Percentiles rank a stretch among this genome's conserved stretches.
Evolutionary conservation across 2,329 filamentous ascomycete genomes (phyloP).

Genomic region (Fusarium citri): DNA sequence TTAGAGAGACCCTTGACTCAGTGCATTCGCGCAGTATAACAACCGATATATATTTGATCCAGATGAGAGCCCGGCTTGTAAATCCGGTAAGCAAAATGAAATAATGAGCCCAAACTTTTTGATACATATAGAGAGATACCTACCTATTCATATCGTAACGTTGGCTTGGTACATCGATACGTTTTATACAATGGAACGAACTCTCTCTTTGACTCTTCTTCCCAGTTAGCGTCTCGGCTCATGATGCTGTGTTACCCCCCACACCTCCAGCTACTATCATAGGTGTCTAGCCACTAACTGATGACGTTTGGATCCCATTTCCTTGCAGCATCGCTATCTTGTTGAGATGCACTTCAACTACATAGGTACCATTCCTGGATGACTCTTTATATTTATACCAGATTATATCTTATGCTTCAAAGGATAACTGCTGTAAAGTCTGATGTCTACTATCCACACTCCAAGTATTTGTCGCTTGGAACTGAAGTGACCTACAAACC

Average conservation of each 20-base stretch:
- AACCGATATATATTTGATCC: neutral
- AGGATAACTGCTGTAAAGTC: neutral
- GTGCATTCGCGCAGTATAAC: neutral
- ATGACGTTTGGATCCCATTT: constrained; percentile 18
- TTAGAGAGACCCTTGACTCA: neutral
- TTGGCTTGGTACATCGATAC: neutral
- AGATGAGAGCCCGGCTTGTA: neutral
- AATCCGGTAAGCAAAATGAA: neutral
- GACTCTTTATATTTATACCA: neutral
- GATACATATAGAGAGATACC: neutral
- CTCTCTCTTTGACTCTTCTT: neutral
- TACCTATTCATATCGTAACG: neutral
- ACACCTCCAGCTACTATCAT: constrained; percentile 4
- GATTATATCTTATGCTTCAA: neutral
- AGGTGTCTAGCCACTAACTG: constrained; percentile 27
- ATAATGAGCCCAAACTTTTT: neutral
- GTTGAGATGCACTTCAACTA: neutral
- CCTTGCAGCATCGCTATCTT: constrained; percentile 1
- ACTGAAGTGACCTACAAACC: neutral
- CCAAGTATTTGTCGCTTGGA: neutral
- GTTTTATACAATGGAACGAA: neutral
- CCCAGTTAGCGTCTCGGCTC: constrained; percentile 11
- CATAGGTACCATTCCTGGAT: neutral
- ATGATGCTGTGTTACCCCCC: constrained; percentile 23
- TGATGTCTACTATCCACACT: neutral